These are phyloP conservation scores for Cupressus sempervirens DNA, from an alignment of 75 land plant genomes.

Conservation along the genomic window DNA sequence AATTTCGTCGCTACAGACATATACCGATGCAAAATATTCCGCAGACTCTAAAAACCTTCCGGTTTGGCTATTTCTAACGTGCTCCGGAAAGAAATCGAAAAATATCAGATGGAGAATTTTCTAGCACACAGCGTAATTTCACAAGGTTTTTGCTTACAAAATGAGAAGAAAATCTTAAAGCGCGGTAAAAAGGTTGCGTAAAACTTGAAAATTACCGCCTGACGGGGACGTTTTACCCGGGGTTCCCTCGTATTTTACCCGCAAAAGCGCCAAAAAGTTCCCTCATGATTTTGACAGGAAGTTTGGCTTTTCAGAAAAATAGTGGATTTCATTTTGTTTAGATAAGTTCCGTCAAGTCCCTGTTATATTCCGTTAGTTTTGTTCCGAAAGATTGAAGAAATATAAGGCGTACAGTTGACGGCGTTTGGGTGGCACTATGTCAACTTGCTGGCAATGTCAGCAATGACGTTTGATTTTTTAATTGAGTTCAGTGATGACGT, in stretches of 20 bases:
- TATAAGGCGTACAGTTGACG: background rate
- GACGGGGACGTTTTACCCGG: background rate
- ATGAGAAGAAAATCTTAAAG: background rate
- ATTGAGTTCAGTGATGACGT: background rate
- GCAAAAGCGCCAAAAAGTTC: slow-evolving; percentile 1
- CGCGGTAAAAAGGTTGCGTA: background rate
- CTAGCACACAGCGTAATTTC: background rate
- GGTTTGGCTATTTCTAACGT: background rate
- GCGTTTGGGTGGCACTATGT: background rate
- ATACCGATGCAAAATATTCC: background rate
- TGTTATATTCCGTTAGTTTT: background rate
- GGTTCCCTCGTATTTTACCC: background rate
- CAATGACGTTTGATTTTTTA: background rate
- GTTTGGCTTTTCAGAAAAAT: background rate
- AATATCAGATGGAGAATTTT: background rate
- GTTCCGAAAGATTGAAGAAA: background rate
- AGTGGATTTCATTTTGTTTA: no score
- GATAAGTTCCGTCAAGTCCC: background rate
- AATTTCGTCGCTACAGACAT: background rate
- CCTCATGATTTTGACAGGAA: no score
- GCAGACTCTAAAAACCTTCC: background rate
- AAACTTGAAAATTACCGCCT: background rate
- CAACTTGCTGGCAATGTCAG: background rate
- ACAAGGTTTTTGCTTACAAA: background rate
- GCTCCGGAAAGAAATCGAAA: background rate